phyloP scores from a whole-genome alignment of 2,329 filamentous ascomycete genomes.

The Colletotrichum higginsianum region DNA sequence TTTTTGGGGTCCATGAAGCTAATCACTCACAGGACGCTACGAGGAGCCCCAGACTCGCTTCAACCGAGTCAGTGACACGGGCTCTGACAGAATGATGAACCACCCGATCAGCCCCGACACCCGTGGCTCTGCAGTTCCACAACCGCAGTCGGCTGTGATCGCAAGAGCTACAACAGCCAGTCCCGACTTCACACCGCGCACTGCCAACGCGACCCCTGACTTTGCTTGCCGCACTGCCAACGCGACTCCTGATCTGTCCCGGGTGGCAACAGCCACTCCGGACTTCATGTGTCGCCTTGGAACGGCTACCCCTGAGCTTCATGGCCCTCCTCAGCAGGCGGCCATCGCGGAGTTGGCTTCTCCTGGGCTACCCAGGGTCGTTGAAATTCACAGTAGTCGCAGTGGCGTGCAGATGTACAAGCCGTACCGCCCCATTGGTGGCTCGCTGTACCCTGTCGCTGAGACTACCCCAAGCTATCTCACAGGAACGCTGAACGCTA shows the following conservation, averaged over 20 bases:
- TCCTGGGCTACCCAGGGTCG: slow-evolving; percentile 39
- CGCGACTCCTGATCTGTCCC: slow-evolving; percentile 10
- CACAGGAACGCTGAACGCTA: slow-evolving; percentile 33
- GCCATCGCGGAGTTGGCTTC: slow-evolving; percentile 41
- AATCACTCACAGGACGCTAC: slow-evolving; percentile 34
- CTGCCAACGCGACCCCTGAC: slow-evolving; percentile 35
- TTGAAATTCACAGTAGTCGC: slow-evolving; percentile 41
- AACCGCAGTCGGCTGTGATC: neutral
- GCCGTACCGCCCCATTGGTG: slow-evolving; percentile 30
- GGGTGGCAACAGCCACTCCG: neutral
- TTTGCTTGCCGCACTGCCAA: neutral
- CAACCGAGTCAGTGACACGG: slow-evolving; percentile 32
- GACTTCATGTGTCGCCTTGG: slow-evolving; percentile 28
- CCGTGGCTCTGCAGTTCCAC: slow-evolving; percentile 6
- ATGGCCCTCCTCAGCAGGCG: slow-evolving; percentile 40
- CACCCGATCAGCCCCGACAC: slow-evolving; percentile 33
- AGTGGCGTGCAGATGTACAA: slow-evolving; percentile 37
- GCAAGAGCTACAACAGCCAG: slow-evolving; percentile 19
- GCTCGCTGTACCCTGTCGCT: slow-evolving; percentile 23
- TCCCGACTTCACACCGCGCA: slow-evolving; percentile 15
- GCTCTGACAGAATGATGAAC: slow-evolving; percentile 38
- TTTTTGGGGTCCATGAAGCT: neutral
- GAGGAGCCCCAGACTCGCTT: slow-evolving; percentile 41
- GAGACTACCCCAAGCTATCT: slow-evolving; percentile 30
- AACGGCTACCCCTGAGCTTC: slow-evolving; percentile 42